Evolutionary conservation across 2,329 filamentous ascomycete species (phyloP), one percentile per base, ranked within the genome.

Genomic region (Dactylellina drechsleri): DNA sequence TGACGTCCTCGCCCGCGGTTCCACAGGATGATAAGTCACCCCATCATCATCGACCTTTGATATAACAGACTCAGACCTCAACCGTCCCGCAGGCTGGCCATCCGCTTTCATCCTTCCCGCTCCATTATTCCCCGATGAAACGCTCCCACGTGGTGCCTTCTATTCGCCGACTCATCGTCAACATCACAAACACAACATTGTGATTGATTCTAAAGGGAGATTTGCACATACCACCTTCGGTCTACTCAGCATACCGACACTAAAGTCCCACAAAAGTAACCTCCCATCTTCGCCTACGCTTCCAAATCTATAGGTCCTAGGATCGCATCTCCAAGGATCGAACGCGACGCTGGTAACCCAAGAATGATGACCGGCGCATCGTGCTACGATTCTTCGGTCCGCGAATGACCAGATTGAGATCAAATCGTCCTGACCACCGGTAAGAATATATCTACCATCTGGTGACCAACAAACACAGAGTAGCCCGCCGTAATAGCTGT

Each of bases 381-480:
- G 88, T 16, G 94, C 95, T 58, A 99, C 90, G 58, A 99, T 89
- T 62, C 89, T 88, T 53, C 88, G 89, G 79, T 98, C 95, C 47
- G 89, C 87, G 43, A 97, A 86, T 15, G 90, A 95, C 95, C 95
- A 99, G 78, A 99, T 97, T 0, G 93, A 96, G 12, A 99, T 91
- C 8, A 98, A 85, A 81, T 99, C 95, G 81, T 99, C 95, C 82
- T 98, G 94, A 3, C 95, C 93, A 61, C 95, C 95, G 0, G 95
- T 97, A 16, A 99, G 85, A 60, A 99, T 89, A 81, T 98, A 99
- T 81, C 96, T 94, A 60, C 93, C 93, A 80, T 99, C 95, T 8
- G 95, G 95, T 5, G 94, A 97, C 95, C 95, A 99, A 83, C 92
- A 96, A 1, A 97, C 93, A 80, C 93, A 97, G 52, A 91, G 91